These are phyloP conservation scores for Geosmithia putterillii DNA, from an alignment of 2,329 filamentous ascomycete species.

Conservation along the genomic window DNA sequence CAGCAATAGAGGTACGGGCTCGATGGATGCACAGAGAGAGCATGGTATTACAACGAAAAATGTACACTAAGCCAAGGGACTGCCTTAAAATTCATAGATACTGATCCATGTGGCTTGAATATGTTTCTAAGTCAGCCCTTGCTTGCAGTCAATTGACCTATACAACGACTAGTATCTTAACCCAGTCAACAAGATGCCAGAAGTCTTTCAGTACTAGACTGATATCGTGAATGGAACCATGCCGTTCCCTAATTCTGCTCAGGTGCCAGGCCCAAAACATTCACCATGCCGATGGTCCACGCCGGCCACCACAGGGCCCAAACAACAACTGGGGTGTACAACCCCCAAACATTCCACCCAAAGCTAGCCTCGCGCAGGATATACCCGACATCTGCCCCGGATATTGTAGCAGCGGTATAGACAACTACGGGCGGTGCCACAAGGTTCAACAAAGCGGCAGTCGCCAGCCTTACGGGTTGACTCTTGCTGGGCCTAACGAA, in stretches of 20 bases:
- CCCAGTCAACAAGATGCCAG: background rate
- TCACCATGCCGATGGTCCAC: conserved; percentile 57
- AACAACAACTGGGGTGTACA: conserved; percentile 81
- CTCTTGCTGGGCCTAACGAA: conserved; percentile 47
- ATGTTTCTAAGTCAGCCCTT: background rate
- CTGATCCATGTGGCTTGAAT: background rate
- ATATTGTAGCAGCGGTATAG: conserved; percentile 30
- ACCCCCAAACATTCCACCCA: conserved; percentile 79
- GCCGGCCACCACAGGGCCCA: conserved; percentile 96
- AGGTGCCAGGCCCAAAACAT: conserved; percentile 30
- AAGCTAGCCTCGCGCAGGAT: conserved; percentile 66
- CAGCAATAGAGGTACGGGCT: background rate
- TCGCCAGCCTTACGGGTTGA: conserved; percentile 24
- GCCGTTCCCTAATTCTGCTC: background rate
- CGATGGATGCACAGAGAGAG: background rate
- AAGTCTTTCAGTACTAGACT: background rate
- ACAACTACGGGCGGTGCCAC: conserved; percentile 50
- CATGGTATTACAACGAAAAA: background rate
- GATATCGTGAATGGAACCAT: background rate
- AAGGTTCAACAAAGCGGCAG: conserved; percentile 40
- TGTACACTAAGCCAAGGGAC: background rate
- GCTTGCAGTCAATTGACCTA: background rate
- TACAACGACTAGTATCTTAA: background rate
- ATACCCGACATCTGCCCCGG: conserved; percentile 30
- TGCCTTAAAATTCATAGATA: background rate